These are phyloP conservation scores for Sherardia arvensis DNA, from an alignment of 257 asterid genomes.

Conservation along the genomic window DNA sequence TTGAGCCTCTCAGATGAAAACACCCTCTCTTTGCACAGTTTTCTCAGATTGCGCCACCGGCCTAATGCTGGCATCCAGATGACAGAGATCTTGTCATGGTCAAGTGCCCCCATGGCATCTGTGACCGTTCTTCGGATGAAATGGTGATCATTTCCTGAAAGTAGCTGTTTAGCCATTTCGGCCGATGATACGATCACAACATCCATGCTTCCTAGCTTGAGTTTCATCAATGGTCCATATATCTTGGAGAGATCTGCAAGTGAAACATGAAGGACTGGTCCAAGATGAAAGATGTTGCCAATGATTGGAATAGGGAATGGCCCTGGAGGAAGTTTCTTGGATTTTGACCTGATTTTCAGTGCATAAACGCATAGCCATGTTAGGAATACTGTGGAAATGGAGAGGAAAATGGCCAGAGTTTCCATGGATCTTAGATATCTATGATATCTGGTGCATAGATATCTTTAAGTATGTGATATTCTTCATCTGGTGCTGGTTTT, in stretches of 20 bases:
- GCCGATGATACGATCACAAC: constrained; percentile 20
- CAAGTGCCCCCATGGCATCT: not conserved
- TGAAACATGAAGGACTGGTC: constrained; percentile 19
- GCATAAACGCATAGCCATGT: not conserved
- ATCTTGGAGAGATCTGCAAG: constrained; percentile 23
- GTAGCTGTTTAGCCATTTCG: constrained; percentile 14
- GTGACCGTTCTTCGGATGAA: not conserved
- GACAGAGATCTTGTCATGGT: constrained; percentile 12
- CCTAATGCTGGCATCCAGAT: constrained; percentile 4
- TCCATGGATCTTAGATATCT: constrained; percentile 4
- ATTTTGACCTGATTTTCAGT: not conserved
- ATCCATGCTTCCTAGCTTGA: constrained; percentile 19
- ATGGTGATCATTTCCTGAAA: constrained; percentile 15
- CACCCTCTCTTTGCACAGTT: constrained; percentile 19
- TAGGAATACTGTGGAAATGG: not conserved
- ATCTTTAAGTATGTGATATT: not conserved
- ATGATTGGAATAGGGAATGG: constrained; percentile 20
- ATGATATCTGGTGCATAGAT: too few relatives aligned
- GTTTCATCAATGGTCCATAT: constrained; percentile 29
- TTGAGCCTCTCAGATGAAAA: constrained; percentile 1
- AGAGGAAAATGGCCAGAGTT: constrained; percentile 9
- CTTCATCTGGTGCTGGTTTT: not conserved
- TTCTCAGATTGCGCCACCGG: constrained; percentile 21
- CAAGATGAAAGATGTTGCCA: constrained; percentile 25
- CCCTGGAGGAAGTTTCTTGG: constrained; percentile 11